Conservation (phyloP, 73 alveolate species). For the Breviolum minutum region DNA sequence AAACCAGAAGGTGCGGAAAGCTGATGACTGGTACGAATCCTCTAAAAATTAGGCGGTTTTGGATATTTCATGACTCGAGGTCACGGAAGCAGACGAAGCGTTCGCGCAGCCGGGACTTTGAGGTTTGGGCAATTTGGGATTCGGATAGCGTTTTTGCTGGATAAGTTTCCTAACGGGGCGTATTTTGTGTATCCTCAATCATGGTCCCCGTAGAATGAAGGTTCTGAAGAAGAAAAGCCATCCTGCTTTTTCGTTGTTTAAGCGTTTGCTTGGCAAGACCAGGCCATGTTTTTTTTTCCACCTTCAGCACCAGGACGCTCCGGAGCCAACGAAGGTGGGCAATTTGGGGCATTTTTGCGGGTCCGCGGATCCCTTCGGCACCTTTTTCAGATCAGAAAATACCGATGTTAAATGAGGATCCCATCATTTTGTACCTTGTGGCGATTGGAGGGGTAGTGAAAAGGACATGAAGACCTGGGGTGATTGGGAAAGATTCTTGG, state of each 20-base stretch:
- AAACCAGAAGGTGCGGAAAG: too few species aligned
- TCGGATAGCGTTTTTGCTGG: neutral
- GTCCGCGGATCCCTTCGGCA: neutral
- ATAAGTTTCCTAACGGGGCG: too few species aligned
- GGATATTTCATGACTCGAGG: neutral
- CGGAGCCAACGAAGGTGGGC: neutral
- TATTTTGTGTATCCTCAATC: neutral
- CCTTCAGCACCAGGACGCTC: neutral
- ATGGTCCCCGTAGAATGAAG: neutral
- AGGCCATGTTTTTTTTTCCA: neutral
- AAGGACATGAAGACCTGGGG: too few species aligned
- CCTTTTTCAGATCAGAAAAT: neutral
- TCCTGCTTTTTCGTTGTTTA: too few species aligned
- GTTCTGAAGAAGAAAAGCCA: too few species aligned
- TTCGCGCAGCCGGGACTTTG: conserved; percentile 38
- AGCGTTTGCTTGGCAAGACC: neutral
- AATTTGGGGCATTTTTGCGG: neutral
- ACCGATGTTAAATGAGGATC: too few species aligned
- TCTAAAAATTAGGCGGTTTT: too few species aligned
- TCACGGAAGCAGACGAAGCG: conserved; percentile 42
- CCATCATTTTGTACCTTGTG: too few species aligned
- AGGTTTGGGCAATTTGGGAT: neutral
- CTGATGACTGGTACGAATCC: too few species aligned
- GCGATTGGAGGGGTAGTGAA: too few species aligned
- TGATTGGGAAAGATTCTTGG: too few species aligned